Evolutionary conservation across 768 basidiomycete species (phyloP), one percentile per base, ranked within the genome.

Genomic region (Leucocoprinus leucothites): DNA sequence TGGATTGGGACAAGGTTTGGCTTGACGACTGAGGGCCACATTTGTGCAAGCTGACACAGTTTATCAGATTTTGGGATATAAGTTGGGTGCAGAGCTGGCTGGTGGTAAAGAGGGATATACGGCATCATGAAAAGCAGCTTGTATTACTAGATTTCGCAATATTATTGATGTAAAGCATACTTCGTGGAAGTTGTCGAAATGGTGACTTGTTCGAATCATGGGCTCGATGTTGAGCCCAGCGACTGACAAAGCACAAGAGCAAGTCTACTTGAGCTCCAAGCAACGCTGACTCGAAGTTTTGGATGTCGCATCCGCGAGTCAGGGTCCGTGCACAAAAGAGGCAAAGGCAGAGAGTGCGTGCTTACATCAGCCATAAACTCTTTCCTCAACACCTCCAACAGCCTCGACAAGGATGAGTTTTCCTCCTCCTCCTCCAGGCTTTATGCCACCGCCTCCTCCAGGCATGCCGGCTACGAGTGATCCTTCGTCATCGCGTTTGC

Each of bases 1-100:
- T 98, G 35, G 94, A 98, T 57, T 99, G 97, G 96, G 94, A 96
- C 59, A 92, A 87, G 79, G 92, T 90, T 53, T 9, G 74, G 42
- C 34, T 21, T 35, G 26, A 47, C 22, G 36, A 14, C 13, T 40
- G 25, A 13, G 34, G 36, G 21, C 47, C 40, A 25, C 7, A n/a
- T 9, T 9, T 8, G 26, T n/a, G 51, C 13, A 11, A 19, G 31
- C 46, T 61, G 9, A 57, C 57, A 22, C 21, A 18, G 38, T 0
- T 9, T 55, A 9, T 45, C n/a, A 80, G 78, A 76, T 80, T 4
- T 69, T 73, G 57, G 75, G 78, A n/a, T 80, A 91, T 68, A 91
- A 87, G 67, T 74, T 91, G 45, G 89, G 89, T 7, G 86, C 87
- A 14, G 89, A 91, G 68, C 70, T 91, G 54, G 76, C 85, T 2